Evolutionary conservation across 495 filamentous ascomycete species (phyloP).

Genomic region (Penicillium angulare): DNA sequence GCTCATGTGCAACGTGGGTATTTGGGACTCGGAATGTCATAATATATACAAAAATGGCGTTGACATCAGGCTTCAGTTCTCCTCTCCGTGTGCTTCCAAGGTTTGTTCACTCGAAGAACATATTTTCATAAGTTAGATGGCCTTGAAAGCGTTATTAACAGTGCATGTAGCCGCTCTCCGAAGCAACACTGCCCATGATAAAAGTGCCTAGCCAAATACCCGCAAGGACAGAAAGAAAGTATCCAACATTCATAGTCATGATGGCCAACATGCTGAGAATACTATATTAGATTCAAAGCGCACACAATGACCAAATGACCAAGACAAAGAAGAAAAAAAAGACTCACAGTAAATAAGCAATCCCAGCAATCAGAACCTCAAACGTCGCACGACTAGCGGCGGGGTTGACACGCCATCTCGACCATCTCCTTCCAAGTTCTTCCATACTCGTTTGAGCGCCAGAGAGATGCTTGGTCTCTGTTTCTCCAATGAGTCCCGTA

Average conservation of each 20-base stretch:
- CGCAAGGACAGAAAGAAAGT: conserved; percentile 81
- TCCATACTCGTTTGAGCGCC: conserved; percentile 7
- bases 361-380: conserved; percentile 52
- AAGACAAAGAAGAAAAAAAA: no score
- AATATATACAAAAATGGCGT: no score
- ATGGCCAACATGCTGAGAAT: conserved; percentile 91
- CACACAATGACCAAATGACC: conserved; percentile 12
- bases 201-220: conserved; percentile 73
- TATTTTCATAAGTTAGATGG: no score
- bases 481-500: conserved; percentile 5
- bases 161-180: conserved; percentile 25
- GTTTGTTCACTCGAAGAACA: no score
- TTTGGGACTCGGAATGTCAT: no score
- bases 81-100: no score
- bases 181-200: conserved; percentile 29
- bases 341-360: conserved; percentile 86
- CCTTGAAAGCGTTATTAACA: no score
- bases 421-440: conserved; percentile 24
- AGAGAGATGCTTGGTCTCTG: conserved; percentile 2
- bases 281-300: not conserved
- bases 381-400: conserved; percentile 45
- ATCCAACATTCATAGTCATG: conserved; percentile 97
- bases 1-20: no score
- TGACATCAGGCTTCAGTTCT: no score
- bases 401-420: conserved; percentile 27